These are phyloP conservation scores for Trichosanthes truncata DNA, from an alignment of 306 rosid genomes.

Conservation along the genomic window DNA sequence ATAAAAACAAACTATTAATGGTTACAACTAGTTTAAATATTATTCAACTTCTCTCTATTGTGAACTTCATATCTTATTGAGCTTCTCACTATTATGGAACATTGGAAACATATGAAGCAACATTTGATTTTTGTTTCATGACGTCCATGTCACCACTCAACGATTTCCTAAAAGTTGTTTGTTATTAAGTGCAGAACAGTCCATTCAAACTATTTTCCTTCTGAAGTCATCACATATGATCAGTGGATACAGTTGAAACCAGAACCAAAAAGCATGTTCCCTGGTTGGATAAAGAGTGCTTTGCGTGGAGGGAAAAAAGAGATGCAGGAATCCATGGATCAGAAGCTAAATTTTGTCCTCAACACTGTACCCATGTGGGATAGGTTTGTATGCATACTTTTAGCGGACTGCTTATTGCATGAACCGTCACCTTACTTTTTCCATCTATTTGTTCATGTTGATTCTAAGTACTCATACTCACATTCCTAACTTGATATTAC, in stretches of 20 bases:
- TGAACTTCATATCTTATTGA: background rate
- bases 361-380: slow-evolving; percentile 93
- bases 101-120: background rate
- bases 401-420: background rate
- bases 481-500: background rate
- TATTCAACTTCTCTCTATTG: background rate
- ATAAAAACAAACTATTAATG: background rate
- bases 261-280: slow-evolving; percentile 38
- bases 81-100: background rate
- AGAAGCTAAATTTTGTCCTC: slow-evolving; percentile 60
- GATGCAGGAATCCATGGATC: slow-evolving; percentile 47
- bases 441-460: background rate
- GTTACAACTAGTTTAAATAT: background rate
- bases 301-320: slow-evolving; percentile 58
- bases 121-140: background rate
- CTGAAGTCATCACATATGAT: slow-evolving; percentile 66
- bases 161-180: background rate
- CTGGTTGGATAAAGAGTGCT: slow-evolving; percentile 69
- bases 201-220: slow-evolving; percentile 45
- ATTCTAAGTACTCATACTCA: background rate
- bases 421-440: background rate
- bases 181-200: slow-evolving; percentile 28
- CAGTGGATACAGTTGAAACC: slow-evolving; percentile 67
- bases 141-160: background rate
- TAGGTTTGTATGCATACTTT: slow-evolving; percentile 43